Evolutionary conservation across 1,284 basidiomycete genomes (phyloP), one percentile per base, ranked within the genome.

Genomic region (Ustilago shanxiensis): DNA sequence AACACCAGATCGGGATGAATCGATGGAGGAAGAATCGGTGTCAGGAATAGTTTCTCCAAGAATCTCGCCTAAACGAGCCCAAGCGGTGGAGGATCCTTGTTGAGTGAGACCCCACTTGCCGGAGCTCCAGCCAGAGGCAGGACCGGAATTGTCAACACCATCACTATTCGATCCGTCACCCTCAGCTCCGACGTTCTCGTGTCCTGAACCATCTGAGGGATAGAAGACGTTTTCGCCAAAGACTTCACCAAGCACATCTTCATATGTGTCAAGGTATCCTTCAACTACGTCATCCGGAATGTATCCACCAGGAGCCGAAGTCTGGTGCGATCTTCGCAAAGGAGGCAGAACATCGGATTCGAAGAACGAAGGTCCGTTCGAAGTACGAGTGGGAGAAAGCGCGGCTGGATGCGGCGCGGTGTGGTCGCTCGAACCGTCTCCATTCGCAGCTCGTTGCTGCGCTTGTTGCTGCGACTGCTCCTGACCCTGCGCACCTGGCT

Each of bases 341-440:
- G 89, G 88, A 16, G 89, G 89, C 83, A 90, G 88, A 4, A 88
- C 84, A 37, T 89, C 89, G 29, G 84, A 83, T 37, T 88, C 88
- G 44, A 83, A 83, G 76, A 81, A 80, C n/a, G 70, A 78, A 10
- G 67, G 67, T 0, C 73, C 73, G 45, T 61, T 65, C 11, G 59
- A 39, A 1, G 53, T 61, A 24, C 68, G 61, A 7, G 68, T 60
- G 14, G 72, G 72, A 35, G 77, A 75, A 14, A 70, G 60, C 20
- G 44, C 41, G 24, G 67, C 63, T 24, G 68, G 64, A 31, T 71
- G 71, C 24, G 47, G 47, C 47, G 47, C 24, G 20, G 65, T 44
- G 5, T 44, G 33, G 10, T 55, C 39, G 22, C 47, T 44, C 20
- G 41, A 33, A 6, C 47, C 55, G 20, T 47, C 63, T 28, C 52